These are phyloP conservation scores for Wickerhamiella azymoides DNA, from an alignment of 805 yeast genomes.

Conservation along the genomic window DNA sequence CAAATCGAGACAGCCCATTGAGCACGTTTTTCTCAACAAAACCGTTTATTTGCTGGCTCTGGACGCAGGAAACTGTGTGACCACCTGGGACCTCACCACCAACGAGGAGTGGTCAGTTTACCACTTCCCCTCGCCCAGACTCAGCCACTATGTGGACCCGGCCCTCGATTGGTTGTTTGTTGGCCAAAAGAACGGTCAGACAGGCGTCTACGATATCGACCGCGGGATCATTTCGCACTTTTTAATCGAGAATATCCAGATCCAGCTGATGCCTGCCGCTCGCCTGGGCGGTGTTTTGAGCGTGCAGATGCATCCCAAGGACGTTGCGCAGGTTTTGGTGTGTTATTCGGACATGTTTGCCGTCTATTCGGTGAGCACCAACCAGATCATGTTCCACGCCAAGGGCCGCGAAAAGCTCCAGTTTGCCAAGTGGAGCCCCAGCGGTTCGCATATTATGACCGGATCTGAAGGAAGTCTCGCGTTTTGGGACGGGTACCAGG, in stretches of 20 bases:
- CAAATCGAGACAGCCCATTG: slow-evolving; percentile 34
- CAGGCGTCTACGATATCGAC: slow-evolving; percentile 68
- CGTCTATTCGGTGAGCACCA: slow-evolving; percentile 50
- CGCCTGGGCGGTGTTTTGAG: slow-evolving; percentile 50
- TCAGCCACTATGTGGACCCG: slow-evolving; percentile 68
- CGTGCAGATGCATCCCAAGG: slow-evolving; percentile 78
- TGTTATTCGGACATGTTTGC: slow-evolving; percentile 60
- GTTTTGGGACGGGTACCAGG: slow-evolving; percentile 85
- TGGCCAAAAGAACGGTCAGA: slow-evolving; percentile 65
- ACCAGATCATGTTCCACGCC: slow-evolving; percentile 35
- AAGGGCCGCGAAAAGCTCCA: slow-evolving; percentile 32
- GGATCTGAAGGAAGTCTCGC: slow-evolving; percentile 72
- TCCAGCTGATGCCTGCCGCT: slow-evolving; percentile 42
- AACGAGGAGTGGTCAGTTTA: slow-evolving; percentile 47
- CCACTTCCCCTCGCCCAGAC: slow-evolving; percentile 51
- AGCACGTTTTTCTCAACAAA: slow-evolving; percentile 50
- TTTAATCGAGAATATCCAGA: slow-evolving; percentile 54
- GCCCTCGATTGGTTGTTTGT: slow-evolving; percentile 73
- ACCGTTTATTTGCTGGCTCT: slow-evolving; percentile 71
- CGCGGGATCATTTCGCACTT: slow-evolving; percentile 52
- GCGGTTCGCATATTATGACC: slow-evolving; percentile 72
- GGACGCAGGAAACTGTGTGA: slow-evolving; percentile 45
- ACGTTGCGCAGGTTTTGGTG: slow-evolving; percentile 62
- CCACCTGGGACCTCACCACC: slow-evolving; percentile 56
- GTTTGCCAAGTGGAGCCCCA: slow-evolving; percentile 77